A percentile compares a stretch with the other conserved stretches of the same genome.
Conservation (phyloP, 2,329 filamentous ascomycete species). For the Curvularia lunata region DNA sequence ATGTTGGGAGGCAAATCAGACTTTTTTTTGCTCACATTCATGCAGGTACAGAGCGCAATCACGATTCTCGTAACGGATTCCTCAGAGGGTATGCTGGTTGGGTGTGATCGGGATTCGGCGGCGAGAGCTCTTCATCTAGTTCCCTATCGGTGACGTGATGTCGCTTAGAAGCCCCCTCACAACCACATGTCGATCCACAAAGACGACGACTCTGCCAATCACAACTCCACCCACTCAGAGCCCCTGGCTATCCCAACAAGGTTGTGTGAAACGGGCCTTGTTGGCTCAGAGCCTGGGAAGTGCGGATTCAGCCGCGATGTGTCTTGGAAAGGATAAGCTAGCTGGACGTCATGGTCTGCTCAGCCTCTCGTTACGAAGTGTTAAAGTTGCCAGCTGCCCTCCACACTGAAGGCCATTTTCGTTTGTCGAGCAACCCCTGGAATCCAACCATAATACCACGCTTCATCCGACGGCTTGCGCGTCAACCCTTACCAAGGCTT, state of each 20-base stretch:
- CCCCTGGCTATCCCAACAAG: slow-evolving; percentile 20
- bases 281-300: slow-evolving; percentile 17
- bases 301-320: slow-evolving; percentile 29
- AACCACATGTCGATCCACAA: slow-evolving; percentile 26
- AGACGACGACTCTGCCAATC: slow-evolving; percentile 29
- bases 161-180: slow-evolving; percentile 26
- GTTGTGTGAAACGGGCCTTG: slow-evolving; percentile 15
- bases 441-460: slow-evolving; percentile 8
- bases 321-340: slow-evolving; percentile 12
- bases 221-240: slow-evolving; percentile 4
- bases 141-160: slow-evolving; percentile 39
- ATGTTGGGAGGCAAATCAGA: slow-evolving; percentile 2
- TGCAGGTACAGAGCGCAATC: slow-evolving; percentile 35
- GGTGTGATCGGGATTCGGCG: slow-evolving; percentile 34
- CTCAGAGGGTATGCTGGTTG: slow-evolving; percentile 16
- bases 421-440: background rate
- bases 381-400: slow-evolving; percentile 19
- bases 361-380: slow-evolving; percentile 8
- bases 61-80: slow-evolving; percentile 23
- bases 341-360: slow-evolving; percentile 37
- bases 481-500: slow-evolving; percentile 15
- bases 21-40: slow-evolving; percentile 14
- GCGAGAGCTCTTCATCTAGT: slow-evolving; percentile 18
- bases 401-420: background rate
- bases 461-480: slow-evolving; percentile 19